These are phyloP conservation scores for Epichloe sp. DNA, from an alignment of 2,329 filamentous ascomycete genomes.

Conservation along the genomic window DNA sequence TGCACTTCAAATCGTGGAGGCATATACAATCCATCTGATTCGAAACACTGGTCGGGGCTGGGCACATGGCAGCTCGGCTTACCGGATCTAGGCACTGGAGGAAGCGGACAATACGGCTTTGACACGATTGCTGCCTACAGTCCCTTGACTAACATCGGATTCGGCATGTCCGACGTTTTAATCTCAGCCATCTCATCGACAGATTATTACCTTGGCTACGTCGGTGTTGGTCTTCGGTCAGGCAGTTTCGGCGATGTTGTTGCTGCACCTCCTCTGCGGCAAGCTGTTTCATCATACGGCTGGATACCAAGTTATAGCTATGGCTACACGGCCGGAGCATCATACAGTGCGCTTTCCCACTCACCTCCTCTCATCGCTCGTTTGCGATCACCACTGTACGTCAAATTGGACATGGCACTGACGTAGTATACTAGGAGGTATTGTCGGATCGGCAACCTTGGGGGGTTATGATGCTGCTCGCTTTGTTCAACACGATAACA, in stretches of 20 bases:
- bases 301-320: slow-evolving; percentile 60
- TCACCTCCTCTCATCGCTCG: too few relatives aligned
- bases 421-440: slow-evolving; percentile 14
- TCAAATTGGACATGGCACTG: not conserved
- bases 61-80: slow-evolving; percentile 49
- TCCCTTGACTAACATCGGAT: slow-evolving; percentile 22
- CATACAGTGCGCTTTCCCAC: slow-evolving; percentile 42
- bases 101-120: slow-evolving; percentile 52
- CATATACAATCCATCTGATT: slow-evolving; percentile 40
- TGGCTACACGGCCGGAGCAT: slow-evolving; percentile 64
- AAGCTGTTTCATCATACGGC: slow-evolving; percentile 45
- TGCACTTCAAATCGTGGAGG: slow-evolving; percentile 46
- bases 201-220: slow-evolving; percentile 38
- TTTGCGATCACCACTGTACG: not conserved
- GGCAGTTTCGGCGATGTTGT: slow-evolving; percentile 37
- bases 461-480: slow-evolving; percentile 57
- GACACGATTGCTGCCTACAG: slow-evolving; percentile 33
- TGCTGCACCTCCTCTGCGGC: slow-evolving; percentile 37
- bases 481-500: slow-evolving; percentile 45
- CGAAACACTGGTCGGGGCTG: slow-evolving; percentile 43
- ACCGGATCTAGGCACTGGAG: slow-evolving; percentile 41
- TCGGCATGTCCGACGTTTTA: slow-evolving; percentile 31
- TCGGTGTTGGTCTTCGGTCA: slow-evolving; percentile 42
- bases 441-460: slow-evolving; percentile 47
- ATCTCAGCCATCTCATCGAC: slow-evolving; percentile 43